Evolutionary conservation across 108 stramenopile genomes (phyloP), one percentile per base, ranked within the genome.

Genomic region (Cylindrotheca fusiformis): DNA sequence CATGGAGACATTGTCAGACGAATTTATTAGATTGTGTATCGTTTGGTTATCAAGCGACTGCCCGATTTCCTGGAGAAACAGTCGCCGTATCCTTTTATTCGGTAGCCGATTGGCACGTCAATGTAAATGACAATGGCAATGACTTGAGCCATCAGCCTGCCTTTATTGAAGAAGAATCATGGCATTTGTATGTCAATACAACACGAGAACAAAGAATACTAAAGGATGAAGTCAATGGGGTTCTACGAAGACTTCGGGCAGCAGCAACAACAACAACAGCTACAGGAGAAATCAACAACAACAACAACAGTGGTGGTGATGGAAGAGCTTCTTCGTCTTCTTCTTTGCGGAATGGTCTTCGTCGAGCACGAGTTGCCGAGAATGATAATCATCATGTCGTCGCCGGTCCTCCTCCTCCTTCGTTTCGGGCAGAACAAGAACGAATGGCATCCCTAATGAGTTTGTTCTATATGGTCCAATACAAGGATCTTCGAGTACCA

Each of bases 141-240:
- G 36, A 51, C 6, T 10, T 10, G 44, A 45, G n/a, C n/a, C n/a
- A n/a, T n/a, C 44, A 45, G 17, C 20, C 20, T 19, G 6, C n/a
- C 50, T 51, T 51, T 51, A 19, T 51, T 5, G 14, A 6, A n/a
- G 50, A 51, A n/a, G 20, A n/a, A 4, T 6, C 50, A 4, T 51
- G 50, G 50, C 50, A 51, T 51, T 22, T 51, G 5, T 51, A 51
- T 22, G 50, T 51, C 20, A 51, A 51, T 51, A 51, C 50, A 6
- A 51, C 50, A n/a, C 50, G 50, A 17, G 50, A 51, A 51, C 36
- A 41, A 14, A 14, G 10, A 6, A 41, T 41, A 14, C 10, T 41
- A 14, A 14, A 6, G 10, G 14, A 6, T 41, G 36, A 41, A 41
- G 36, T 41, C 36, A 6, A 41, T 10, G 10, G 14, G 14, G 14